phyloP scores from a whole-genome alignment of 345 rosid species.

The Melastoma malabathricum region DNA sequence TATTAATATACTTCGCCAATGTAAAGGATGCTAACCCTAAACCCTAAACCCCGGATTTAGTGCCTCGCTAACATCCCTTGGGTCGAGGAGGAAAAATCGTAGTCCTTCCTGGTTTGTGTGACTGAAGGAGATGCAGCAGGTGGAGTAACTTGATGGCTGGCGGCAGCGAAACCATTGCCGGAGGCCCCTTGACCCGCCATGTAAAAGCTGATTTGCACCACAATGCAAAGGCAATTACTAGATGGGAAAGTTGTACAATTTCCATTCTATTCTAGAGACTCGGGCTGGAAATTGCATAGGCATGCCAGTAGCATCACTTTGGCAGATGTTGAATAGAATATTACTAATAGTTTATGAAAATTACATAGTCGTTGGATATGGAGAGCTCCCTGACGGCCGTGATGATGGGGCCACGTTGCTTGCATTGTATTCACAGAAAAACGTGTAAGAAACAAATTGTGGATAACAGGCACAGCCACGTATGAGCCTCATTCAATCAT shows the following conservation, averaged over 20 bases:
- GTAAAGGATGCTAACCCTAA: too few relatives aligned
- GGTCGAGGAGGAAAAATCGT: slow-evolving; percentile 83
- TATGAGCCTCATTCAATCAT: too few relatives aligned
- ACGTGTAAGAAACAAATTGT: too few relatives aligned
- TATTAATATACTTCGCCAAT: too few relatives aligned
- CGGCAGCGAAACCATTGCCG: slow-evolving; percentile 28
- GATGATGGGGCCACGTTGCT: slow-evolving; percentile 27
- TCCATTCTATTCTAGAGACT: too few relatives aligned
- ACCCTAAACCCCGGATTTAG: slow-evolving; percentile 9
- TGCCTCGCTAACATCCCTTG: slow-evolving; percentile 82
- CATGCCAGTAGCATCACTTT: too few relatives aligned
- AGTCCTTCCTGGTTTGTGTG: slow-evolving; percentile 49
- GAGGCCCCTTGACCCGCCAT: slow-evolving; percentile 37
- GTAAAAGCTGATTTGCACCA: slow-evolving; percentile 27
- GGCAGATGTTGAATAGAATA: too few relatives aligned
- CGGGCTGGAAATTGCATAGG: too few relatives aligned
- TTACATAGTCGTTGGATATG: slow-evolving; percentile 58
- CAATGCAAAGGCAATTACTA: too few relatives aligned
- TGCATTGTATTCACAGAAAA: slow-evolving; percentile 16
- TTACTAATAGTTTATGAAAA: not conserved
- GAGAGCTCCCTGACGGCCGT: slow-evolving; percentile 29
- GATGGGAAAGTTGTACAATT: too few relatives aligned
- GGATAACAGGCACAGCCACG: too few relatives aligned
- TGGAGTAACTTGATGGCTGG: slow-evolving; percentile 42
- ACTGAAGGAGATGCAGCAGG: slow-evolving; percentile 25